Evolutionary conservation across 2,329 filamentous ascomycete genomes (phyloP), one percentile per base, ranked within the genome.

Genomic region (Pseudopithomyces chartarum): DNA sequence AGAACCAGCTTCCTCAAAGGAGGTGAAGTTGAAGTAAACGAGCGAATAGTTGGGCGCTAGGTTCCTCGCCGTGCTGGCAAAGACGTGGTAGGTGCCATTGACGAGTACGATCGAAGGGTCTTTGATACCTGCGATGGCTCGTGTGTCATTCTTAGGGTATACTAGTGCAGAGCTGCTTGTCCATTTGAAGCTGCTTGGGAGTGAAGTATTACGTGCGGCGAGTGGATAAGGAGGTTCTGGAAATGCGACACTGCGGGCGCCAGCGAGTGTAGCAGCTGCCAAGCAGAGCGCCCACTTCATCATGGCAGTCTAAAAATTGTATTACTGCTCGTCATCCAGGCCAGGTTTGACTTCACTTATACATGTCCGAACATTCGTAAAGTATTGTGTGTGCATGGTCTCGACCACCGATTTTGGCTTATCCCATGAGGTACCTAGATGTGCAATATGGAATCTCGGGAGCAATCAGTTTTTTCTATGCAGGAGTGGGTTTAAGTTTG

Each of bases 11-110:
- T 70, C 29, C 17, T 51, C 48, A 52, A 76, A 76, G 57, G 73
- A 65, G 47, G 73, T 75, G 64, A 79, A 79, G 66, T 68, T 77
- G 60, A 78, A 67, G 63, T 79, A 79, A 17, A 76, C 66, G 1
- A 79, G 59, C 11, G 44, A 46, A 29, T 44, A 44, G 58, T 70
- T 77, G 68, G 78, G 79, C 4, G 76, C 76, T 2, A 62, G 58
- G 6, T 64, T 60, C 32, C 69, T 58, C 8, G 75, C 74, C 1
- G 74, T 77, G 57, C 73, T 77, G 45, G 74, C 76, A 51, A 79
- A 79, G 44, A 79, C 75, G 57, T 79, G 77, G 59, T 79, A 79
- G 11, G 63, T 69, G 52, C 70, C 67, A 46, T 88, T 62, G 49
- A 65, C 52, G 39, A 63, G 59, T 58, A 76, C 55, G 26, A 76